Conservation (phyloP, 106 monocot genomes). For the Apostasia ramifera region DNA sequence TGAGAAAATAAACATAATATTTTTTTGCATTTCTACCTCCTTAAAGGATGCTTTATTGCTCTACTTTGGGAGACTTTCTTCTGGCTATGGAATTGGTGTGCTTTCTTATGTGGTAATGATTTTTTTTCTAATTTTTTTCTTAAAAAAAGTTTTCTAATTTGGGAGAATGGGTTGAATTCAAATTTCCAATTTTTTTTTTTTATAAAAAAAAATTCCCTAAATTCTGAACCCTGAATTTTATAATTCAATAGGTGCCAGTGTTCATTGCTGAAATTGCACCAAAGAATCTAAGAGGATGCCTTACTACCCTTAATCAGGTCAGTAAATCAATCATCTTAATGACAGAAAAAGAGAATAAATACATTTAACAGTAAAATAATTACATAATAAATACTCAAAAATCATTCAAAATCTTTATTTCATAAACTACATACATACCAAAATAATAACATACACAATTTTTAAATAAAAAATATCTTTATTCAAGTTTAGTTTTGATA, state of each 20-base stretch:
- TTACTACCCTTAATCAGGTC: constrained; percentile 62
- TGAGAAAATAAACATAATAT: no score
- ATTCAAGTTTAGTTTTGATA: no score
- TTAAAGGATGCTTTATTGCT: constrained; percentile 28
- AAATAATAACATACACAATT: no score
- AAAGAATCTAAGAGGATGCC: constrained; percentile 56
- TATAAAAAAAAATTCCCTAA: no score
- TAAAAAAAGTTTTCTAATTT: neutral
- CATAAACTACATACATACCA: no score
- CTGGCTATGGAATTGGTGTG: constrained; percentile 48
- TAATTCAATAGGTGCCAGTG: constrained; percentile 39
- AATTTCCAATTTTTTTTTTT: no score
- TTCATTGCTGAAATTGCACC: constrained; percentile 83
- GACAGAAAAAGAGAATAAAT: neutral
- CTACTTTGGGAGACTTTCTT: constrained; percentile 27
- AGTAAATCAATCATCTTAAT: neutral
- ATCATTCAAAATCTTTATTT: no score
- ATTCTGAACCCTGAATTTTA: neutral
- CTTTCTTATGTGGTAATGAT: constrained; percentile 51
- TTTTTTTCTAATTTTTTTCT: neutral
- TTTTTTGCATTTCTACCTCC: neutral
- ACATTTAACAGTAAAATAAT: no score
- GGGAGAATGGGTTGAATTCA: neutral
- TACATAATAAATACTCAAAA: no score
- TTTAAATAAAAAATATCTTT: no score